phyloP scores from a whole-genome alignment of 2,329 filamentous ascomycete genomes.

The Teratosphaeria nubilosa region DNA sequence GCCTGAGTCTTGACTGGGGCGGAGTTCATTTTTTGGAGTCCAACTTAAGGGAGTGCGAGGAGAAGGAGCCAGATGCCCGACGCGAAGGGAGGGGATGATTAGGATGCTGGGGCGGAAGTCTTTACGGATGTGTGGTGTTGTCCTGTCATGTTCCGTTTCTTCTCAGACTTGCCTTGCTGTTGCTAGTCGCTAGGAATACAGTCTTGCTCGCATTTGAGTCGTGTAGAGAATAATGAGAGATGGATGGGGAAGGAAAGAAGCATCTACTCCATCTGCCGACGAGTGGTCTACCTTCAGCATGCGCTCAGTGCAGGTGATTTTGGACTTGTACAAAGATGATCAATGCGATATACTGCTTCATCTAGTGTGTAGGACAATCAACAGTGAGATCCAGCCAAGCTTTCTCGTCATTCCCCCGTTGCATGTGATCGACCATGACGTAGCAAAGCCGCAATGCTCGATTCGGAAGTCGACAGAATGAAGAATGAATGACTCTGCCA shows the following conservation, averaged over 20 bases:
- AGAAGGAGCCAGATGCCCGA: conserved; percentile 55
- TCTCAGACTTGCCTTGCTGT: background rate
- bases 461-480: background rate
- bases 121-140: background rate
- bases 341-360: too few relatives aligned
- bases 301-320: too few relatives aligned
- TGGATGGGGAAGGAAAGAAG: background rate
- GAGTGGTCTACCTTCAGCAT: background rate
- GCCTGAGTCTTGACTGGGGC: conserved; percentile 47
- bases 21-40: conserved; percentile 53
- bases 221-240: background rate
- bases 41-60: conserved; percentile 56
- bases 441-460: background rate
- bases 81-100: conserved; percentile 50
- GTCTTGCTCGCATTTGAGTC: background rate
- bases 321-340: too few relatives aligned
- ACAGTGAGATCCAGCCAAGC: background rate
- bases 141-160: background rate
- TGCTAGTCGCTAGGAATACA: background rate
- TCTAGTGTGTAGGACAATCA: too few relatives aligned
- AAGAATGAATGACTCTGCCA: background rate
- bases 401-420: background rate
- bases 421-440: background rate
- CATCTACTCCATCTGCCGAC: background rate
- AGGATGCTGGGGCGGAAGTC: conserved; percentile 52